Conservation (phyloP, 1,284 basidiomycete species). For the Coniophora puteana region DNA sequence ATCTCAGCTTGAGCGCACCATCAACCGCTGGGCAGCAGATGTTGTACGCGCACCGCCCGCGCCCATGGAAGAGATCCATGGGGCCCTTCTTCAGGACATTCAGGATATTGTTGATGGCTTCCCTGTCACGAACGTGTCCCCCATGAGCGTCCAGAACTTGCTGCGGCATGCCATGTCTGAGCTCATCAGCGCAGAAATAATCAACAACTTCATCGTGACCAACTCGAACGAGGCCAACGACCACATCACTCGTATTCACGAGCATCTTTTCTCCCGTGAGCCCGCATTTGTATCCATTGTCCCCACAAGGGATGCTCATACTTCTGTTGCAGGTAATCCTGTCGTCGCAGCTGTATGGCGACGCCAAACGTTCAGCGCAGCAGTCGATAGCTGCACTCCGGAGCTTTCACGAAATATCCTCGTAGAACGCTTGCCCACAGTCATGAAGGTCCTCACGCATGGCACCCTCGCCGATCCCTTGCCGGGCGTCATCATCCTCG, state of each 20-base stretch:
- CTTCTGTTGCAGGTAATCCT: constrained; percentile 54
- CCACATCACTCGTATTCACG: constrained; percentile 78
- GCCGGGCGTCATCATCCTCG: constrained; percentile 49
- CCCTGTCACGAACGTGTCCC: constrained; percentile 39
- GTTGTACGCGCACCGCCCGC: constrained; percentile 56
- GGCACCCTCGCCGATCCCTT: constrained; percentile 35
- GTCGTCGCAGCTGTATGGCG: constrained; percentile 82
- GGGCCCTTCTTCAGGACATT: constrained; percentile 60
- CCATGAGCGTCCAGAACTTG: constrained; percentile 72
- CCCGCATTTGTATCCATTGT: constrained; percentile 8
- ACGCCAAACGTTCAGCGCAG: constrained; percentile 79
- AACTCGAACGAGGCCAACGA: constrained; percentile 77
- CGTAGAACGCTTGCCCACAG: constrained; percentile 59
- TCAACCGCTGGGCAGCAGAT: constrained; percentile 82
- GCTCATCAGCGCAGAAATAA: constrained; percentile 70
- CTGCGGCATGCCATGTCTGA: constrained; percentile 75
- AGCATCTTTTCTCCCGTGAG: constrained; percentile 77
- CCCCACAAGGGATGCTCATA: background rate
- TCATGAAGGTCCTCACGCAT: constrained; percentile 48
- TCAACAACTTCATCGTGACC: constrained; percentile 76
- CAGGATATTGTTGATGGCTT: constrained; percentile 38
- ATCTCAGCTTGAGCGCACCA: constrained; percentile 70
- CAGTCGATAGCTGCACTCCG: constrained; percentile 68
- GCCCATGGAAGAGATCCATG: constrained; percentile 48
- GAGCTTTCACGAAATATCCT: constrained; percentile 65